Evolutionary conservation across 2,329 filamentous ascomycete genomes (phyloP).

Genomic region (Sarocladiaceae sp.): DNA sequence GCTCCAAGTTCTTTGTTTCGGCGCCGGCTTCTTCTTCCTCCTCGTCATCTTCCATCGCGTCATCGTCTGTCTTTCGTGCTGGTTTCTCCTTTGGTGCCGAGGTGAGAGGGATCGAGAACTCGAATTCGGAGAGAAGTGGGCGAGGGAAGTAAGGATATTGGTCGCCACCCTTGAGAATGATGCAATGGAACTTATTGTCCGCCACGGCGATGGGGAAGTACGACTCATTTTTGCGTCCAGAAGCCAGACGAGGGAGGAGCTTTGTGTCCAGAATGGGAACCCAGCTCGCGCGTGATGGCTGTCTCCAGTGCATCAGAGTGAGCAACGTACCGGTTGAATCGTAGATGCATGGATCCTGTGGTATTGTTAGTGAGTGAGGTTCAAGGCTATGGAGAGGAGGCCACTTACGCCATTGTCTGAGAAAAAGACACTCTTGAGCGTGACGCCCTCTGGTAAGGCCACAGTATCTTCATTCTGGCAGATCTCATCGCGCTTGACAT

Average conservation of each 20-base stretch:
- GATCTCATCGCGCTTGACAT: conserved; percentile 88
- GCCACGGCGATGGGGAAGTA: conserved; percentile 97
- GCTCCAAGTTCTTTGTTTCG: conserved; percentile 64
- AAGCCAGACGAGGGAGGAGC: conserved; percentile 71
- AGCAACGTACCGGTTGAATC: conserved; percentile 86
- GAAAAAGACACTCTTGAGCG: conserved; percentile 81
- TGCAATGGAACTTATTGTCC: conserved; percentile 90
- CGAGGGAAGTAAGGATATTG: conserved; percentile 88
- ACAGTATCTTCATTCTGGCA: conserved; percentile 92
- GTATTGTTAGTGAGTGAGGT: conserved; percentile 9
- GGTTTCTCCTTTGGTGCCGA: conserved; percentile 22
- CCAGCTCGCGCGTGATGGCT: conserved; percentile 79
- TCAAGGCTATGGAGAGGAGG: background rate
- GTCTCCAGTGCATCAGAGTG: conserved; percentile 85
- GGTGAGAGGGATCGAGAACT: conserved; percentile 77
- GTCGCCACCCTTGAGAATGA: conserved; percentile 95
- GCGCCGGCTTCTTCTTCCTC: conserved; percentile 24
- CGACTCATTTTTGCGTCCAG: conserved; percentile 77
- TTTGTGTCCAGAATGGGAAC: conserved; percentile 87
- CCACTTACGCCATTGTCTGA: conserved; percentile 74
- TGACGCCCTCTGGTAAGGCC: conserved; percentile 68
- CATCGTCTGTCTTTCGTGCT: conserved; percentile 18
- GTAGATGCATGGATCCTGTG: conserved; percentile 90
- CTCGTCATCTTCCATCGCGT: conserved; percentile 26
- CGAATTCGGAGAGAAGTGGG: conserved; percentile 86